Evolutionary conservation across 2,329 filamentous ascomycete species (phyloP), one percentile per base, ranked within the genome.

Genomic region (Colletotrichum musicola): DNA sequence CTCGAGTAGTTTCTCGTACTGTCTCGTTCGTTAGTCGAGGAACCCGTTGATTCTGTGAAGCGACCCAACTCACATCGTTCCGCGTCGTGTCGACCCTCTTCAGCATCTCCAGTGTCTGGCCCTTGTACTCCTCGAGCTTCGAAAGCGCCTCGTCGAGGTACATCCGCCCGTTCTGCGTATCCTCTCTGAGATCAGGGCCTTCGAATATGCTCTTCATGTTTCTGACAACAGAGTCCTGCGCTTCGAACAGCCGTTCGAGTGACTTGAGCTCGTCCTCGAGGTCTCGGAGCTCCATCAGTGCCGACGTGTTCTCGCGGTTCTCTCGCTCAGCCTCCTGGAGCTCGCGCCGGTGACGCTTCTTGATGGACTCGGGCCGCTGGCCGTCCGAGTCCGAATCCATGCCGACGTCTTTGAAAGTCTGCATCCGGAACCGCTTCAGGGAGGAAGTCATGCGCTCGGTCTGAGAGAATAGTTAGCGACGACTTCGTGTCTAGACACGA

Each of bases 261-360:
- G 87, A 89, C 4, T 81, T 82, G 2, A 91, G 81, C 74, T 91
- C 89, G 68, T 91, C 89, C 68, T 90, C 87, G 54, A 91, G 86
- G 70, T 91, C 89, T 13, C 88, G 84, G 0, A 91, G 81, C 72
- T 91, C 89, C 0, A 91, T 79, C 0, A 91, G 77, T 0, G 89
- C 87, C 0, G 89, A 90, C 0, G 89, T 88, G 70, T 90, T 89
- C 68, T 89, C 86, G 6, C 88, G 84, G 71, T 90, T 90, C 65
- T 89, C 85, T 1, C 82, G 81, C 70, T 90, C 87, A 1, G 85
- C 81, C 53, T 77, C 64, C 40, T 68, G 51, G 0, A 69, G 57
- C 40, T 84, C 81, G 14, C 77, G 77, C 63, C 73, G 77, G 73
- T 81, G 81, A n/a, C 75, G 79, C 73, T 74, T 82, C 78, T 80